Conservation (phyloP, 495 filamentous ascomycete species). For the Tuber brumale region DNA sequence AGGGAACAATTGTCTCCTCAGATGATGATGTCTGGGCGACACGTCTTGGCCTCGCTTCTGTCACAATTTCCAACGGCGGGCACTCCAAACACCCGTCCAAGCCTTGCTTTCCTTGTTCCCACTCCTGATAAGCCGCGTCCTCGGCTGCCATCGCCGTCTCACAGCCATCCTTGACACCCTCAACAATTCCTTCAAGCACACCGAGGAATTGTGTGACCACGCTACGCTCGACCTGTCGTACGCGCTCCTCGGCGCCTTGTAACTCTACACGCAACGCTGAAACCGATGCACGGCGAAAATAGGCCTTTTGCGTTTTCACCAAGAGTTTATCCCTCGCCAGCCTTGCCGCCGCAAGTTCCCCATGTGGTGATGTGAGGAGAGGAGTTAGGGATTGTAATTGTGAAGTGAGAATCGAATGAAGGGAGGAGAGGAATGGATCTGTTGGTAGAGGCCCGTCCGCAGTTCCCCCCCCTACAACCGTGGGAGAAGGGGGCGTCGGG, state of each 20-base stretch:
- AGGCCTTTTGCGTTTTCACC: conserved; percentile 23
- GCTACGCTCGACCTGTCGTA: conserved; percentile 9
- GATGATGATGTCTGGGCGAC: background rate
- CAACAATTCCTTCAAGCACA: conserved; percentile 11
- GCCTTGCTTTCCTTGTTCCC: background rate
- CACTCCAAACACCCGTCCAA: background rate
- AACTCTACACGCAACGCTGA: conserved; percentile 14
- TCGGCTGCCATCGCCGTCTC: conserved; percentile 4
- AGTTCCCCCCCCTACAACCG: background rate
- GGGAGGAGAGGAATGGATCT: conserved; percentile 15
- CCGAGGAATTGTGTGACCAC: conserved; percentile 14
- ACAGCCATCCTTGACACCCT: conserved; percentile 14
- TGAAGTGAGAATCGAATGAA: conserved; percentile 5
- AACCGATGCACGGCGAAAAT: conserved; percentile 17
- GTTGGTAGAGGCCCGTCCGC: background rate
- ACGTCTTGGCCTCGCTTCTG: background rate
- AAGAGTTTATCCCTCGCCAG: conserved; percentile 12
- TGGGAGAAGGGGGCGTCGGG: background rate
- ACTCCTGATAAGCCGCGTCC: background rate
- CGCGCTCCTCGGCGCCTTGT: conserved; percentile 6
- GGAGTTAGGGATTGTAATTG: conserved; percentile 7
- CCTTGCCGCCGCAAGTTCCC: conserved; percentile 12
- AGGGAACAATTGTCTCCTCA: background rate
- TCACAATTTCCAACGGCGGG: background rate
- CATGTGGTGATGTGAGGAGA: background rate